phyloP scores from a whole-genome alignment of 768 basidiomycete genomes.

The Pisolithus orientalis region DNA sequence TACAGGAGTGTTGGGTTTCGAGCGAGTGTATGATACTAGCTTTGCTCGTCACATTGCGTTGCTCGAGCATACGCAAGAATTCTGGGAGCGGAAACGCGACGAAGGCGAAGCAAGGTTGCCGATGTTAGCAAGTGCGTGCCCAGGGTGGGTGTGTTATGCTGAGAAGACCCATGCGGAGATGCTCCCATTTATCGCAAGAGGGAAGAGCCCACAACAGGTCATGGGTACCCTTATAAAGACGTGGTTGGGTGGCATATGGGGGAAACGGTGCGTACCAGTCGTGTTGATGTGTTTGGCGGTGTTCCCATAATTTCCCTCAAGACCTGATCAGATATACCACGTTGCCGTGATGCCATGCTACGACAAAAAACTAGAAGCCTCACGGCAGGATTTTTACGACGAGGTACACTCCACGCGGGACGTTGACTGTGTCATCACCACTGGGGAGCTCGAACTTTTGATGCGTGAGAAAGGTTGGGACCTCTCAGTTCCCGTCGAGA shows the following conservation, averaged over 20 bases:
- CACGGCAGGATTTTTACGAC: slow-evolving; percentile 87
- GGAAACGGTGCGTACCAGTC: slow-evolving; percentile 50
- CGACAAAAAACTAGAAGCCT: slow-evolving; percentile 99
- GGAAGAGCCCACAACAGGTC: slow-evolving; percentile 90
- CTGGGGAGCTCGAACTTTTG: slow-evolving; percentile 85
- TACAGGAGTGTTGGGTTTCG: slow-evolving; percentile 60
- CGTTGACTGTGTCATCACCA: slow-evolving; percentile 96
- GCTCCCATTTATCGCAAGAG: slow-evolving; percentile 80
- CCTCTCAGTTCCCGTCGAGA: slow-evolving; percentile 49
- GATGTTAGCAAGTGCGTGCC: slow-evolving; percentile 94
- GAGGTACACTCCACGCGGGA: slow-evolving; percentile 79
- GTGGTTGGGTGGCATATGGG: slow-evolving; percentile 70
- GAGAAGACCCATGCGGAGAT: slow-evolving; percentile 96
- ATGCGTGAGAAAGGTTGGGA: slow-evolving; percentile 82
- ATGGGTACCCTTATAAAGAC: slow-evolving; percentile 92
- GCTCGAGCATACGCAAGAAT: slow-evolving; percentile 77
- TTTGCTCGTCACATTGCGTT: slow-evolving; percentile 87
- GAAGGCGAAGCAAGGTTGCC: slow-evolving; percentile 47
- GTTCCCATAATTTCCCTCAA: slow-evolving; percentile 24
- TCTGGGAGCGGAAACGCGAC: slow-evolving; percentile 56
- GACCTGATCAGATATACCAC: slow-evolving; percentile 88
- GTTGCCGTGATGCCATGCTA: slow-evolving; percentile 99
- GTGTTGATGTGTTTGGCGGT: not conserved
- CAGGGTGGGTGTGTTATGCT: slow-evolving; percentile 99
- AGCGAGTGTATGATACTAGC: slow-evolving; percentile 89